Conservation (phyloP, 306 rosid species). For the Dalbergia cultrata region DNA sequence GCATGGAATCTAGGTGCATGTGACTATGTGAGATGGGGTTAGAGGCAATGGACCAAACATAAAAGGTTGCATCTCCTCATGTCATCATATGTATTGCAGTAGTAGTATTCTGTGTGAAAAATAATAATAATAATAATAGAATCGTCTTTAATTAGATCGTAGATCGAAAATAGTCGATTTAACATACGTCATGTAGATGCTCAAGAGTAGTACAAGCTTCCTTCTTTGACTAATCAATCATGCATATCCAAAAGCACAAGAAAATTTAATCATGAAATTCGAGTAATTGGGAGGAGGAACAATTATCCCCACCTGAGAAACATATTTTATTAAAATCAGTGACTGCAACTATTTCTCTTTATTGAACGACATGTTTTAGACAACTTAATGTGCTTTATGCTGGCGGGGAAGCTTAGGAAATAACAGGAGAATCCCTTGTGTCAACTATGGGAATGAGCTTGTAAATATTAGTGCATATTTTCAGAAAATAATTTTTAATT, state of each 20-base stretch:
- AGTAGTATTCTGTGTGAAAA: not conserved
- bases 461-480: too few relatives aligned
- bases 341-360: not conserved
- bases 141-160: not conserved
- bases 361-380: not conserved
- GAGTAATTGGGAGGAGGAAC: not conserved
- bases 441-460: too few relatives aligned
- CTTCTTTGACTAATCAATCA: not conserved
- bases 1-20: slow-evolving; percentile 33
- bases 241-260: not conserved
- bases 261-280: not conserved
- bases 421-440: too few relatives aligned
- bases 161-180: not conserved
- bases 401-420: too few relatives aligned
- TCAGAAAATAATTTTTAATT: too few relatives aligned
- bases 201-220: not conserved
- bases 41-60: slow-evolving; percentile 17
- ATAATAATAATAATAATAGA: not conserved
- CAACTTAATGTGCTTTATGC: not conserved
- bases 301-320: slow-evolving; percentile 2
- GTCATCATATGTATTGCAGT: too few relatives aligned
- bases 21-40: not conserved
- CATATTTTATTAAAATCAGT: slow-evolving; percentile 11
- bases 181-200: not conserved
- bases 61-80: not conserved